These are phyloP conservation scores for Crithidia bombi DNA, from an alignment of 208 protist species.

Conservation along the genomic window DNA sequence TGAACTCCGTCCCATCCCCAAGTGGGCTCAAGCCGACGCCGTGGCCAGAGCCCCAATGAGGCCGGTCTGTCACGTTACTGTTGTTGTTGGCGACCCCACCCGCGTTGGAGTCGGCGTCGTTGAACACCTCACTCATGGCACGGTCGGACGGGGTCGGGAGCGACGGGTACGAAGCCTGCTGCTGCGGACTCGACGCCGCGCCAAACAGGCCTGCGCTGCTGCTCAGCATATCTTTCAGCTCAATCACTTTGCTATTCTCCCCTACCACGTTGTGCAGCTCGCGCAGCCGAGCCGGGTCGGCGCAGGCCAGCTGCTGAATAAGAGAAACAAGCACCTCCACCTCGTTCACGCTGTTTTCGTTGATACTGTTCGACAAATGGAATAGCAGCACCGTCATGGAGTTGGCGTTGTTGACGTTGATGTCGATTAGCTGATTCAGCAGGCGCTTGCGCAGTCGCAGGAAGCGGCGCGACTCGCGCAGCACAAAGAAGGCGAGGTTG, in stretches of 20 bases:
- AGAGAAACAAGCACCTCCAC: conserved; percentile 63
- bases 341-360: conserved; percentile 73
- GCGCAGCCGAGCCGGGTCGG: conserved; percentile 48
- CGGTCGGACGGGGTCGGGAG: conserved; percentile 12
- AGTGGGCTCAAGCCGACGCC: conserved; percentile 5
- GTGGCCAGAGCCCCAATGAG: conserved; percentile 1
- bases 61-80: neutral
- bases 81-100: neutral
- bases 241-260: conserved; percentile 17
- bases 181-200: conserved; percentile 4
- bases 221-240: conserved; percentile 62
- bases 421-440: conserved; percentile 76
- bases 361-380: conserved; percentile 48
- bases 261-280: conserved; percentile 58
- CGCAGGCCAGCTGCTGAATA: conserved; percentile 50
- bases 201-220: neutral
- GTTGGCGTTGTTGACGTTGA: conserved; percentile 61
- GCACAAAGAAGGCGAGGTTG: conserved; percentile 64
- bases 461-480: conserved; percentile 56
- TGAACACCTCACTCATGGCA: conserved; percentile 28
- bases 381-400: conserved; percentile 63
- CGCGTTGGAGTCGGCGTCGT: conserved; percentile 19
- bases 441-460: conserved; percentile 39
- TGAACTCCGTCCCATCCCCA: conserved; percentile 20
- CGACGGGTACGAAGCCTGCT: conserved; percentile 4